These are phyloP conservation scores for Liquidambar formosana DNA, from an alignment of 164 flowering plant species.

Conservation along the genomic window DNA sequence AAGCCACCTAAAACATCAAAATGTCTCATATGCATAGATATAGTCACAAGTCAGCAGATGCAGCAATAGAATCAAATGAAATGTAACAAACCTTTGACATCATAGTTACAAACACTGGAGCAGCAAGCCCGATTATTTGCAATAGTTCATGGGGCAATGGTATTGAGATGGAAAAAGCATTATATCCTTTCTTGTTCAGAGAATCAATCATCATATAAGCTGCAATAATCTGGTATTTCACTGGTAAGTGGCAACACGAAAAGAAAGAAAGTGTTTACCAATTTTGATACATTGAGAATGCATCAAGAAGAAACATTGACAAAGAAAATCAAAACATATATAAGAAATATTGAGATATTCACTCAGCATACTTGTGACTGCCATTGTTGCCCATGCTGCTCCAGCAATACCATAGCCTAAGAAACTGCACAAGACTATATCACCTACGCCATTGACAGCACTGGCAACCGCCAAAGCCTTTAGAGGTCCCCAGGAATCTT, in stretches of 20 bases:
- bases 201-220: slow-evolving; percentile 82
- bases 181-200: slow-evolving; percentile 76
- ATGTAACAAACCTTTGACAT: slow-evolving; percentile 69
- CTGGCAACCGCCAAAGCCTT: slow-evolving; percentile 88
- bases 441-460: slow-evolving; percentile 74
- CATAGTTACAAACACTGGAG: slow-evolving; percentile 92
- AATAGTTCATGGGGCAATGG: slow-evolving; percentile 70
- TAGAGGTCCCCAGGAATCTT: slow-evolving; percentile 96
- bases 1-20: slow-evolving; percentile 55
- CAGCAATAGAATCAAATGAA: slow-evolving; percentile 1
- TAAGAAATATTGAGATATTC: not conserved
- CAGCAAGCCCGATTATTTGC: slow-evolving; percentile 73
- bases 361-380: slow-evolving; percentile 70
- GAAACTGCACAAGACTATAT: slow-evolving; percentile 68
- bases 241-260: slow-evolving; percentile 15
- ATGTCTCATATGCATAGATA: slow-evolving; percentile 6
- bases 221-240: slow-evolving; percentile 69
- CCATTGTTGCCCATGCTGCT: slow-evolving; percentile 99
- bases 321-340: not conserved
- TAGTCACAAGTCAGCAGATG: slow-evolving; percentile 2
- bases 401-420: slow-evolving; percentile 93
- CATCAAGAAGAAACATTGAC: not conserved
- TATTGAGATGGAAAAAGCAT: slow-evolving; percentile 59
- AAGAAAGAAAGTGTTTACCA: not conserved
- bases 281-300: not conserved